Base-by-base conservation (phyloP, 352 stramenopile species). In the Globisporangium cystogenes region DNA sequence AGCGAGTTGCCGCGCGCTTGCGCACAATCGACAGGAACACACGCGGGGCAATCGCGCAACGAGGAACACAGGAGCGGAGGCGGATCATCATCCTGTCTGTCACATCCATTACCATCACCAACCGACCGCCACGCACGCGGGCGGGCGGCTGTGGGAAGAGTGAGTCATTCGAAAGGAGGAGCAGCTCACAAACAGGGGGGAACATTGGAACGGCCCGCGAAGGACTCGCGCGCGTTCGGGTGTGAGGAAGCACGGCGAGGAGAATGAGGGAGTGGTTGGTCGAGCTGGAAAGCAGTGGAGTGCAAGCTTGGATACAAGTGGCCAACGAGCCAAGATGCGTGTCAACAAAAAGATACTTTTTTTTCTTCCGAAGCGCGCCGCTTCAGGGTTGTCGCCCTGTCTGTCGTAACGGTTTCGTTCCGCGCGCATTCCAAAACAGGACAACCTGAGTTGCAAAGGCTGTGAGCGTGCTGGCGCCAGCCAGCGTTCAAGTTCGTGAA, bases 201-300 rank as follows among this genome's bases (percentile, higher is more conserved):
- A 55, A 55, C 36, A 47, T 39, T 36, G 35, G 49, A 55, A 55
- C 35, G 36, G 15, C 23, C 36, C 16, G 18, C 49, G 39, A 55
- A 47, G 49, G 18, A 8, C 49, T 12, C 14, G 24, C 23, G 33
- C 47, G 29, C 47, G n/a, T 52, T 50, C 29, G 44, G 21, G 43
- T 33, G 21, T n/a, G n/a, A n/a, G n/a, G 21, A 4, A 23, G 12
- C 21, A 6, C 5, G 26, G 26, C 26, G 26, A 29, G 26, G 26
- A 29, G 26, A n/a, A n/a, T n/a, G n/a, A n/a, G n/a, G n/a, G n/a
- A n/a, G n/a, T n/a, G n/a, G n/a, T n/a, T n/a, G n/a, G n/a, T n/a
- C n/a, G n/a, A n/a, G n/a, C n/a, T n/a, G n/a, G n/a, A n/a, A n/a
- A n/a, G n/a, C n/a, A n/a, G n/a, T n/a, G n/a, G n/a, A n/a, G n/a